phyloP scores from a whole-genome alignment of 1,284 basidiomycete species.

The Pascua guehoae region DNA sequence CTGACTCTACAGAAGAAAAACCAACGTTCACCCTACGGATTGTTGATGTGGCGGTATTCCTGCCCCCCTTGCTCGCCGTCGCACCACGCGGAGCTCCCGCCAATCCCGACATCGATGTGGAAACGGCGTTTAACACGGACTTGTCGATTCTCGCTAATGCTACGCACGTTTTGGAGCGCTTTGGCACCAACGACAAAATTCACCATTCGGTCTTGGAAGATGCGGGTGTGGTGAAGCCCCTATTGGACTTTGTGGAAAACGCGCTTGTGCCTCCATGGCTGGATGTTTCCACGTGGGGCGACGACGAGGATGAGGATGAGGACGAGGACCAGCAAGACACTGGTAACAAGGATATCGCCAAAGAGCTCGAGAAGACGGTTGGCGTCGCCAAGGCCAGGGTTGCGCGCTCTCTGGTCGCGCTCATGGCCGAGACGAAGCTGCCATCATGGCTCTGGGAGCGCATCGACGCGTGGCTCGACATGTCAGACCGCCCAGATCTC shows the following conservation, averaged over 20 bases:
- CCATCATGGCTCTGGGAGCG: slow-evolving; percentile 65
- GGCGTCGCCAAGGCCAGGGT: slow-evolving; percentile 76
- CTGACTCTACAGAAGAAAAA: slow-evolving; percentile 1
- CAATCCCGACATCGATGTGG: slow-evolving; percentile 1
- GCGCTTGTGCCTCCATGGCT: slow-evolving; percentile 6
- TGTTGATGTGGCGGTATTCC: slow-evolving; percentile 1
- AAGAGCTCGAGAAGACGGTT: slow-evolving; percentile 54
- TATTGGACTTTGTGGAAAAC: slow-evolving; percentile 27
- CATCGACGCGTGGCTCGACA: slow-evolving; percentile 71
- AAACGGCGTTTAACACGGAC: neutral
- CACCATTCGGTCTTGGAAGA: slow-evolving; percentile 5
- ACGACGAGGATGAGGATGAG: slow-evolving; percentile 3
- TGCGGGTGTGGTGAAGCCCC: neutral
- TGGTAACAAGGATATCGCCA: neutral
- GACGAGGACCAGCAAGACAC: neutral
- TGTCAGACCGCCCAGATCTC: slow-evolving; percentile 47
- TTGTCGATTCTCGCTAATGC: slow-evolving; percentile 3
- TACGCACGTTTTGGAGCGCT: slow-evolving; percentile 5
- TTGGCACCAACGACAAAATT: slow-evolving; percentile 8
- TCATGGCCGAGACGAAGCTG: slow-evolving; percentile 70
- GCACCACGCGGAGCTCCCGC: neutral
- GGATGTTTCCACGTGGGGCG: neutral
- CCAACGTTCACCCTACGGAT: slow-evolving; percentile 1
- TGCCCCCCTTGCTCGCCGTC: neutral
- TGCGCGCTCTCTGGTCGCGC: slow-evolving; percentile 77